Percentiles rank a stretch among this genome's conserved stretches.
Evolutionary conservation across 2,329 filamentous ascomycete species (phyloP).

Genomic region (Allantophomopsis lycopodina): DNA sequence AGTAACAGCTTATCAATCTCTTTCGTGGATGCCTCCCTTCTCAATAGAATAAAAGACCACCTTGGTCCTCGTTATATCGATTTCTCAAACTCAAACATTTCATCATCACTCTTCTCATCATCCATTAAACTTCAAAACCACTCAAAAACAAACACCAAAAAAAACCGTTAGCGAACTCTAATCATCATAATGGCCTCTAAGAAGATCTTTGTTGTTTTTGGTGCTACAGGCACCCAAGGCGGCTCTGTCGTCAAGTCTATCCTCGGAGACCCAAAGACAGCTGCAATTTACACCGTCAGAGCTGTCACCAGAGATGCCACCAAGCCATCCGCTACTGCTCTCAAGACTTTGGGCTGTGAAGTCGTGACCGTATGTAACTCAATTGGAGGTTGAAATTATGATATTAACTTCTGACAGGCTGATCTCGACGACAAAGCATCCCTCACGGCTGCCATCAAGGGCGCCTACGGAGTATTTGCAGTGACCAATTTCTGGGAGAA

Average conservation of each 20-base stretch:
- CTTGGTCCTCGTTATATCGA: too few species aligned
- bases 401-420: slow-evolving; percentile 9
- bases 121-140: too few species aligned
- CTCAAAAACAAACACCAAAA: too few species aligned
- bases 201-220: slow-evolving; percentile 29
- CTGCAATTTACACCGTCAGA: slow-evolving; percentile 27
- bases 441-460: slow-evolving; percentile 19
- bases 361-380: slow-evolving; percentile 21
- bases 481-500: slow-evolving; percentile 21
- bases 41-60: too few species aligned
- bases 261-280: slow-evolving; percentile 28
- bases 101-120: too few species aligned
- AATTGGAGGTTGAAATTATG: not conserved
- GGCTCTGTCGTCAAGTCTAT: slow-evolving; percentile 36
- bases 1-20: too few species aligned
- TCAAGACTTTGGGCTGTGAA: slow-evolving; percentile 28
- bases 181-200: slow-evolving; percentile 12
- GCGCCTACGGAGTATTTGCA: slow-evolving; percentile 17
- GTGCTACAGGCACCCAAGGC: slow-evolving; percentile 35
- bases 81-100: too few species aligned
- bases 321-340: slow-evolving; percentile 24
- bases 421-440: slow-evolving; percentile 27
- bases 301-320: slow-evolving; percentile 30
- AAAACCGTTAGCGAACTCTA: slow-evolving; percentile 13
- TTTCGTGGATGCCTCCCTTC: too few species aligned